Evolutionary conservation across 2,329 filamentous ascomycete species (phyloP), one percentile per base, ranked within the genome.

Genomic region (Ophiostoma australiae): DNA sequence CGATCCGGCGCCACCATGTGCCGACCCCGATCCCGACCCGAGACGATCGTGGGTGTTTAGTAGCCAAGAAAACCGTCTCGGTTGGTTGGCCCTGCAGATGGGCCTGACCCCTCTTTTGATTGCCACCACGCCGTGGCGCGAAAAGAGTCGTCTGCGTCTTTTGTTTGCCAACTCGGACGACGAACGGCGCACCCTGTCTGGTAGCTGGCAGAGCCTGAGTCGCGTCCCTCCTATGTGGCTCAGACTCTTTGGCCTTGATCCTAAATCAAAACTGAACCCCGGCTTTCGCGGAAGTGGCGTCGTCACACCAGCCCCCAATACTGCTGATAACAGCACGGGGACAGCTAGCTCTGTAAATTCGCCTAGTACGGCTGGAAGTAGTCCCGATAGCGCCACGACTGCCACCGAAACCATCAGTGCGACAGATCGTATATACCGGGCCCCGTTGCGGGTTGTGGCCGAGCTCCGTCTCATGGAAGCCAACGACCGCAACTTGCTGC

Each of bases 11-110:
- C 70, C 68, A 10, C 70, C 69, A 10, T 72, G 66, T 13, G 67
- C 69, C 23, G 70, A 73, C 69, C 63, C 52, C 0, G 72, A 74
- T 35, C 70, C 72, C 6, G 72, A 74, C 63, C 75, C 74, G 7
- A 37, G 71, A 8, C 63, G 61, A 6, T 75, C 75, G 1, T 76
- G 75, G 75, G 73, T 76, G 13, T 76, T 76, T 68, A 75, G 73
- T 71, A 39, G 71, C 0, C 63, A 73, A 17, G 70, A 70, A 2
- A 73, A 74, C 70, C 72, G 74, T 1, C 73, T 76, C 1, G 72
- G 69, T 71, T 76, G 74, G 74, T 71, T 76, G 7, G 72, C 73
- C 1, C 31, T 76, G n/a, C 71, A 71, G 67, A 71, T 72, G 69
- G 75, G 75, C 2, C 41, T 76, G 69, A 68, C 70, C 6, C 71